Evolutionary conservation across 352 stramenopile genomes (phyloP), one percentile per base, ranked within the genome.

Genomic region (Globisporangium nagaii): DNA sequence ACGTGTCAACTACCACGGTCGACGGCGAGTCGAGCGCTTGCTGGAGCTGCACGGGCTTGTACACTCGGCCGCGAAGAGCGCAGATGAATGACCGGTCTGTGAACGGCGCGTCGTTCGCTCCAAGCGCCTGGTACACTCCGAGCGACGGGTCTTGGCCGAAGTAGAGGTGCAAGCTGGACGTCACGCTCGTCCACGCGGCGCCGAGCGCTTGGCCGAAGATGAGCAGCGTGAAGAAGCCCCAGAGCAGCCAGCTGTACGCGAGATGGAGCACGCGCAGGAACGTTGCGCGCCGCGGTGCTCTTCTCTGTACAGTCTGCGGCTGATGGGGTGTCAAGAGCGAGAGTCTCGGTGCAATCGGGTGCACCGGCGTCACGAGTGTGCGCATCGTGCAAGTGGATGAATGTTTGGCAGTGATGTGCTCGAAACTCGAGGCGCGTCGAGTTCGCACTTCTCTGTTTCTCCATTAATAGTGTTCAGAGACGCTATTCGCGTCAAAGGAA

Each of bases 51-150:
- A 73, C 60, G 0, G 76, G 69, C 11, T 63, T 47, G 55, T 70
- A 84, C 0, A 41, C 35, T 1, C 42, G 37, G 0, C 63, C 60
- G 17, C 64, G 42, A 0, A 51, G 36, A 1, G 71, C 44, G 34
- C 72, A 86, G 2, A 73, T 62, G 19, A 82, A 52, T 4, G 58
- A 60, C 3, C 72, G 70, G 40, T 80, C 75, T 1, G 61, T 44
- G 42, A 74, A 84, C 2, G 66, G 73, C 24, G 70, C 54, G 28
- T 86, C 71, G 44, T 80, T 86, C 0, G 32, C n/a, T n/a, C n/a
- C n/a, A n/a, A n/a, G n/a, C n/a, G n/a, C n/a, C n/a, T n/a, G n/a
- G n/a, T n/a, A 45, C 30, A 22, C 4, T 9, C 3, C 10, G 20
- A 13, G 39, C 35, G 5, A 40, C 12, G 32, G 32, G 32, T 37